Conservation (phyloP, 2,329 filamentous ascomycete species). For the Cladobotryum mycophilum region DNA sequence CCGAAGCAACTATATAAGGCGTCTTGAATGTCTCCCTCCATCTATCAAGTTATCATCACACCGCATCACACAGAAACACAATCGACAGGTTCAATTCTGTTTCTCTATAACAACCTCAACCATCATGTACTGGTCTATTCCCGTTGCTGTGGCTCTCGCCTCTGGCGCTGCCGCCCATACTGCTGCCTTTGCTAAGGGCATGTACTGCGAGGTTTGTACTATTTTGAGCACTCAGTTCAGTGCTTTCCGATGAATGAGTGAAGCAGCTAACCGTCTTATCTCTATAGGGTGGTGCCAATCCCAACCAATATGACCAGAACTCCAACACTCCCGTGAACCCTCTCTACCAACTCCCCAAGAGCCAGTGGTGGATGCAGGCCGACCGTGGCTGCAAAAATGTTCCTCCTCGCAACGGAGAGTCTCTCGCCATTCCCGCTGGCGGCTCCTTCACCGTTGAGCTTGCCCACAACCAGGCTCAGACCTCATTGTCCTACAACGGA, state of each 20-base stretch:
- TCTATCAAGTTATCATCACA: too few relatives aligned
- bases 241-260: too few relatives aligned
- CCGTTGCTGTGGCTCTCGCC: constrained; percentile 10
- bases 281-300: constrained; percentile 17
- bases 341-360: constrained; percentile 33
- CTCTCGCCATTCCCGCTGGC: constrained; percentile 38
- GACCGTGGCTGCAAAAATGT: constrained; percentile 36
- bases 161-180: constrained; percentile 14
- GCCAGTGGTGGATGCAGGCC: constrained; percentile 42
- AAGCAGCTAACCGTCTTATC: not conserved
- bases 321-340: constrained; percentile 36
- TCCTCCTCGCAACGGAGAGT: constrained; percentile 17
- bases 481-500: constrained; percentile 36
- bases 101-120: too few relatives aligned
- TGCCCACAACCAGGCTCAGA: constrained; percentile 40
- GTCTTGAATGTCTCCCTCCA: too few relatives aligned
- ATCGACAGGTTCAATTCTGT: too few relatives aligned
- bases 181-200: constrained; percentile 17
- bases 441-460: constrained; percentile 40
- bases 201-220: constrained; percentile 16
- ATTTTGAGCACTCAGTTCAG: too few relatives aligned
- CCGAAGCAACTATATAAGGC: too few relatives aligned
- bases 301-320: constrained; percentile 30
- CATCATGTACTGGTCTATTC: constrained; percentile 11
- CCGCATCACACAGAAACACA: too few relatives aligned